Conservation (phyloP, 1,139 yeast species). For the Debaryomycetaceae sp. region DNA sequence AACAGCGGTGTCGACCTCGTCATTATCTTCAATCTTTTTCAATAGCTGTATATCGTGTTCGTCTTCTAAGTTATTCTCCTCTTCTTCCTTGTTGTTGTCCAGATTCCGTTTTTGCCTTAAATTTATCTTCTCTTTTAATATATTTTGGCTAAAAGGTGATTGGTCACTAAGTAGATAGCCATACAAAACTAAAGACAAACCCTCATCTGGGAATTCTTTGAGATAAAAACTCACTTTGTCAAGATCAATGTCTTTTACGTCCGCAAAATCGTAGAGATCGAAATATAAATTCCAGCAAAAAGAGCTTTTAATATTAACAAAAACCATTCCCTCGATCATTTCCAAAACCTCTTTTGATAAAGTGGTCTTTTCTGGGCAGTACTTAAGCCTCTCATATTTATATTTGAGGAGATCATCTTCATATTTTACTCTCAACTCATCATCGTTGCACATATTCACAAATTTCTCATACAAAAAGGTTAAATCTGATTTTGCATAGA, state of each 20-base stretch:
- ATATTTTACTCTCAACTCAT: constrained; percentile 49
- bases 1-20: constrained; percentile 11
- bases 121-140: constrained; percentile 15
- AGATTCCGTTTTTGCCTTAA: constrained; percentile 3
- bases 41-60: constrained; percentile 14
- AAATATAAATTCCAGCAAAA: constrained; percentile 74
- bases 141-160: constrained; percentile 51
- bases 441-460: constrained; percentile 63
- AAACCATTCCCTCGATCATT: constrained; percentile 70
- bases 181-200: constrained; percentile 61
- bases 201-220: constrained; percentile 55
- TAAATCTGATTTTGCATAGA: constrained; percentile 49
- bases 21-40: constrained; percentile 11
- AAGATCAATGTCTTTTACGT: constrained; percentile 48
- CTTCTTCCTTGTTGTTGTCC: constrained; percentile 18
- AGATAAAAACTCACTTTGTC: constrained; percentile 49
- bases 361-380: constrained; percentile 35
- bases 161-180: constrained; percentile 64
- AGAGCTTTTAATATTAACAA: constrained; percentile 57
- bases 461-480: constrained; percentile 52
- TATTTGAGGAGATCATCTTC: constrained; percentile 63
- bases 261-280: constrained; percentile 67
- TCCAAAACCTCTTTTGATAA: constrained; percentile 46
- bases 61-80: constrained; percentile 14
- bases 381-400: constrained; percentile 50